Base-by-base conservation (phyloP, 2,329 filamentous ascomycete species). In the Colletotrichum endophyticum region DNA sequence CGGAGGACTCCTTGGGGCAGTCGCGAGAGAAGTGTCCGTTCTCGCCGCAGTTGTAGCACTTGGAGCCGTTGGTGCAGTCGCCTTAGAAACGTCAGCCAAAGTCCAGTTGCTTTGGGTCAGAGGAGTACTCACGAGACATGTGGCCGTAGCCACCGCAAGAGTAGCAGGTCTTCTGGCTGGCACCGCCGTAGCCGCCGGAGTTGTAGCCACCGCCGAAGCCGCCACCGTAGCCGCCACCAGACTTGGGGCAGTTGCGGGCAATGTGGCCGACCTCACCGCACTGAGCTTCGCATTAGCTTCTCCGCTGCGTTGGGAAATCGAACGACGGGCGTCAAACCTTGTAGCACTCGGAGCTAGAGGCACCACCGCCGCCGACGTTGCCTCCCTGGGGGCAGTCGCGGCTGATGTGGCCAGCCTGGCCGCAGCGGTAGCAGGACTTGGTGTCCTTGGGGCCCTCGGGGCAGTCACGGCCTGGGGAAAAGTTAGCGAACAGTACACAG, bases 41-140 rank as follows among this genome's bases (percentile, higher is more conserved):
- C 90, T 98, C 96, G 84, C 92, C 92, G 81, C 97, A 99, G 93
- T 98, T 98, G 93, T 99, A 99, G 94, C 97, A 99, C 91, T 99
- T 99, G 91, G 98, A 96, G 83, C 97, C 97, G 87, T 99, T 98
- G 82, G 96, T 98, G 89, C 97, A 99, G 88, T 99, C 97, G 81
- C 92, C 91, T 92, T 8, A 73, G 25, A n/a, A 22, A 66, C 66
- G 66, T 81, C 73, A 66, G 67, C 53, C 70, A 59, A 39, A 70
- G 64, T 8, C 19, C 12, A 16, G 16, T 8, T 56, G 5, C 36
- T 5, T 8, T 63, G 8, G n/a, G 6, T 13, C 27, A 13, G 8
- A 22, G 5, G 16, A n/a, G 19, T 16, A 90, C 91, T 83, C 84
- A 91, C 96, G 94, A 84, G 95, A 96, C 94, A 98, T 96, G 90